phyloP scores from a whole-genome alignment of 805 yeast species.

The Candida verbasci region DNA sequence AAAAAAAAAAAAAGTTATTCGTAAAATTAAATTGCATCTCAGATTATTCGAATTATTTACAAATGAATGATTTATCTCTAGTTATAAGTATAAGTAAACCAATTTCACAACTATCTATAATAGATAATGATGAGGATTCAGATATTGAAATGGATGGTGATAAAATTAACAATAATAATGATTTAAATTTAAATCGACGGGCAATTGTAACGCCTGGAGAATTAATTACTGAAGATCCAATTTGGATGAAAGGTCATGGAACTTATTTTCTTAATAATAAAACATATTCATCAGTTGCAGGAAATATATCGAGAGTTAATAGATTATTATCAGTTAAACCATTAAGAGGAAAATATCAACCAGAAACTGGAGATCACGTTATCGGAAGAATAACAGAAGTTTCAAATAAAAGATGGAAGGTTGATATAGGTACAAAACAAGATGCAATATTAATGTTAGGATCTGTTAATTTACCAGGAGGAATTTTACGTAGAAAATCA shows the following conservation, averaged over 20 bases:
- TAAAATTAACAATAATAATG: constrained; percentile 16
- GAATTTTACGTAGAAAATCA: constrained; percentile 86
- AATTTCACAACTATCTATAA: constrained; percentile 6
- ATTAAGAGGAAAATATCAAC: constrained; percentile 79
- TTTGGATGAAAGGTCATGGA: constrained; percentile 99
- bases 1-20: constrained; percentile 7
- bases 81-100: constrained; percentile 38
- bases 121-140: constrained; percentile 21
- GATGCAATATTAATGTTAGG: constrained; percentile 92
- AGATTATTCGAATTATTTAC: too few species aligned
- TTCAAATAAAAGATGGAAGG: constrained; percentile 92
- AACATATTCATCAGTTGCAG: constrained; percentile 91
- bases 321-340: constrained; percentile 82
- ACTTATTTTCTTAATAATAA: constrained; percentile 73
- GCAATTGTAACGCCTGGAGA: constrained; percentile 91
- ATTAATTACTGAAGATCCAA: constrained; percentile 88
- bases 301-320: constrained; percentile 81
- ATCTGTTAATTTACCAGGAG: constrained; percentile 96
- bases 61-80: constrained; percentile 18
- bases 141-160: constrained; percentile 41
- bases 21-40: too few species aligned
- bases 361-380: constrained; percentile 95
- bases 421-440: constrained; percentile 92
- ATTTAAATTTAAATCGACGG: constrained; percentile 6
- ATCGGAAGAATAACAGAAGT: constrained; percentile 94